A percentile compares a stretch with the other conserved stretches of the same genome.
Conservation (phyloP, 73 alveolate species). For the Tetrahymena borealis region DNA sequence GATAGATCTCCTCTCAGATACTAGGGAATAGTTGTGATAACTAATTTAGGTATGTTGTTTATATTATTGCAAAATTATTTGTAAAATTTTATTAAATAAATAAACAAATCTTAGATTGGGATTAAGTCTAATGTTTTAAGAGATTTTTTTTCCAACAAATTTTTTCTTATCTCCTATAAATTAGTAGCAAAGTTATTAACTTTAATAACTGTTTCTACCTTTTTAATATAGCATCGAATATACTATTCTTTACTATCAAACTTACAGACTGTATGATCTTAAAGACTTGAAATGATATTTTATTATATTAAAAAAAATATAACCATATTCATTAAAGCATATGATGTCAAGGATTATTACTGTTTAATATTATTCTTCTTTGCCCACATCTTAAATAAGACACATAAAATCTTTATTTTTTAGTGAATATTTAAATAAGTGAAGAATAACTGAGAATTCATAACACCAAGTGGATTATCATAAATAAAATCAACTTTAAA, state of each 20-base stretch:
- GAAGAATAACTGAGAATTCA: not conserved
- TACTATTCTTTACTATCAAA: not conserved
- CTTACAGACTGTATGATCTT: not conserved
- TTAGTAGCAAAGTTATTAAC: too few species aligned
- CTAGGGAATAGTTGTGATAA: not conserved
- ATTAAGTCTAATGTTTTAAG: too few species aligned
- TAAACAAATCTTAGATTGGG: too few species aligned
- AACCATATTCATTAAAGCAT: not conserved
- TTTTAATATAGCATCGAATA: too few species aligned
- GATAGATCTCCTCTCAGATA: not conserved
- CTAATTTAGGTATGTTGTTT: not conserved
- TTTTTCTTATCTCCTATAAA: too few species aligned
- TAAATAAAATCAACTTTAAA: not conserved
- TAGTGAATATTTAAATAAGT: not conserved
- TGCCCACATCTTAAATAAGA: not conserved
- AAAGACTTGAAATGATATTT: not conserved
- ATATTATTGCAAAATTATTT: not conserved
- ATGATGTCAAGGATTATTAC: not conserved
- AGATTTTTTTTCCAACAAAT: too few species aligned
- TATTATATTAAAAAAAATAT: not conserved
- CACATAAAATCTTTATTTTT: not conserved
- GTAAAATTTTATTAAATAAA: too few species aligned
- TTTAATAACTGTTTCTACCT: too few species aligned
- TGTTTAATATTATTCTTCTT: not conserved
- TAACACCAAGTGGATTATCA: not conserved